These are phyloP conservation scores for Camelina neglecta DNA, from an alignment of 345 rosid species.

Conservation along the genomic window DNA sequence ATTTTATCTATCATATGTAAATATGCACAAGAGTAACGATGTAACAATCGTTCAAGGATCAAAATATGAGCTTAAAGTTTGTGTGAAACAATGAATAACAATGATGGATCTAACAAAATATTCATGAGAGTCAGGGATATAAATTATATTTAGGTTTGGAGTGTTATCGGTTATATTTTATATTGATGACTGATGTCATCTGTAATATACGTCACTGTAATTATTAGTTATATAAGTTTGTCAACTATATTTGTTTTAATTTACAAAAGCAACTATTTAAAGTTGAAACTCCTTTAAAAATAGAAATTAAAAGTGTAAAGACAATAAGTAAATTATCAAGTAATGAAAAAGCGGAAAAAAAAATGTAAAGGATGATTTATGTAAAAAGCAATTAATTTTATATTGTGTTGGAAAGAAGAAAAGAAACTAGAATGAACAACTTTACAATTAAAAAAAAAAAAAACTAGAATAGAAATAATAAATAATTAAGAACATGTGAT, in stretches of 20 bases:
- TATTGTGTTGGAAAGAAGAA: slow-evolving; percentile 2
- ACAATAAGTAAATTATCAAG: not conserved
- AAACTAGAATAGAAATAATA: not conserved
- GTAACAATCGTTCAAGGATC: not conserved
- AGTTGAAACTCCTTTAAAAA: not conserved
- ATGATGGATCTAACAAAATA: not conserved
- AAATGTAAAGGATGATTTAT: not conserved
- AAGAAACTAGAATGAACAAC: not conserved
- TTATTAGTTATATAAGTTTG: not conserved
- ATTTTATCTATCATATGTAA: not conserved
- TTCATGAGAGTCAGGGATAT: not conserved
- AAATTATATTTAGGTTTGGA: not conserved
- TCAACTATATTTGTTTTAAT: not conserved
- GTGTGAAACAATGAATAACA: not conserved
- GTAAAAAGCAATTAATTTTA: not conserved
- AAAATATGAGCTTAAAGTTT: not conserved
- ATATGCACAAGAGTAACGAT: not conserved
- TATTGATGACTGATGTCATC: not conserved
- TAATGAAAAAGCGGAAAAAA: not conserved
- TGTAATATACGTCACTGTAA: not conserved
- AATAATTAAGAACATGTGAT: not conserved
- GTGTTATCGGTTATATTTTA: not conserved
- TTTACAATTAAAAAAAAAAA: not conserved
- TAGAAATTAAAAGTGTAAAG: not conserved
- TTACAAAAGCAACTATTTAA: not conserved